A percentile compares a stretch with the other conserved stretches of the same genome.
These are phyloP conservation scores for Betula pendula DNA, from an alignment of 306 rosid genomes.

Conservation along the genomic window DNA sequence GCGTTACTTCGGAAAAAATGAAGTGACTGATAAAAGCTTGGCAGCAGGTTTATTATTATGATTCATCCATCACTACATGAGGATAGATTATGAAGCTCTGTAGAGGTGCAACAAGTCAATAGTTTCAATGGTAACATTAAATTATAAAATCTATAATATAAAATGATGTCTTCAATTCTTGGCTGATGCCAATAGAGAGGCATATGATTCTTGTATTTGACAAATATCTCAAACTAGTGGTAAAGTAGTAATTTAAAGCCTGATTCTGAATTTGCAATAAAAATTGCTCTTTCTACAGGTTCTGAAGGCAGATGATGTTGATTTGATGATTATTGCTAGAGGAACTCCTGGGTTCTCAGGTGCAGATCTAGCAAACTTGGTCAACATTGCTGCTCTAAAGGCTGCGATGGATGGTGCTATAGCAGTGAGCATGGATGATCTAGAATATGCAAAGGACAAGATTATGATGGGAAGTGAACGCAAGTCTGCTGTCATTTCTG, in stretches of 20 bases:
- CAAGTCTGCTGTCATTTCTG: slow-evolving; percentile 78
- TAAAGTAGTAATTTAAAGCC: background rate
- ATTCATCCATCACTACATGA: background rate
- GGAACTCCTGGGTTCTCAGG: slow-evolving; percentile 93
- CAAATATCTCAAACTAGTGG: background rate
- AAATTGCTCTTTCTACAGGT: slow-evolving; percentile 42
- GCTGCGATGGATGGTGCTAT: slow-evolving; percentile 93
- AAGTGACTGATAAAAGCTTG: background rate
- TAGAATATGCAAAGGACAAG: slow-evolving; percentile 88
- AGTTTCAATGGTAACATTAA: background rate
- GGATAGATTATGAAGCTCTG: background rate
- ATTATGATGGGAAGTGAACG: slow-evolving; percentile 95
- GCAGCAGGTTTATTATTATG: background rate
- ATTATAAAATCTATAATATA: background rate
- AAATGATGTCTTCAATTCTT: background rate
- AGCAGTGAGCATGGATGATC: slow-evolving; percentile 78
- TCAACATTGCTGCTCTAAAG: slow-evolving; percentile 82
- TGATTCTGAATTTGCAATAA: slow-evolving; percentile 17
- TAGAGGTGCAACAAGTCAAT: background rate
- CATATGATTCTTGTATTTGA: background rate
- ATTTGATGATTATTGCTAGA: slow-evolving; percentile 75
- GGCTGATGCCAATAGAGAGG: background rate
- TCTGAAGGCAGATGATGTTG: slow-evolving; percentile 79
- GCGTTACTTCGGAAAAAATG: background rate
- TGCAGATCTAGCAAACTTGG: slow-evolving; percentile 88